Conservation (phyloP, 805 yeast genomes). For the Candida alai region DNA sequence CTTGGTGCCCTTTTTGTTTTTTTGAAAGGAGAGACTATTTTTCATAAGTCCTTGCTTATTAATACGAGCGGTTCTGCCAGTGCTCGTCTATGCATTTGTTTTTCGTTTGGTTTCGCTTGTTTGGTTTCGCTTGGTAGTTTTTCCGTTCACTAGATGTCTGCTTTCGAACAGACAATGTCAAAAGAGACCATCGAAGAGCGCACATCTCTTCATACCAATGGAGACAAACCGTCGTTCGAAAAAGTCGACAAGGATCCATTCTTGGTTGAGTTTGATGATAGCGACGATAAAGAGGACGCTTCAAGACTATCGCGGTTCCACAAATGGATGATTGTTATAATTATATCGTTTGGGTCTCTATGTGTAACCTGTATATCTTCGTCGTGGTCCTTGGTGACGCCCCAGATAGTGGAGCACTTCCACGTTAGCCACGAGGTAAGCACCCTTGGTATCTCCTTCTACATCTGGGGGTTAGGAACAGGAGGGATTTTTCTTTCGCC, state of each 20-base stretch:
- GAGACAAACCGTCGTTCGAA: no score
- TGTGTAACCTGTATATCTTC: slow-evolving; percentile 28
- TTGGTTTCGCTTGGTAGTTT: no score
- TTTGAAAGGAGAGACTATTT: no score
- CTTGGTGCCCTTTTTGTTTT: no score
- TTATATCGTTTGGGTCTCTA: slow-evolving; percentile 20
- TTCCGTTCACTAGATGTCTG: no score
- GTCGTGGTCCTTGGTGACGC: slow-evolving; percentile 25
- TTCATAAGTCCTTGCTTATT: no score
- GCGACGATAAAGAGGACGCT: slow-evolving; percentile 24
- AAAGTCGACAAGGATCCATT: slow-evolving; percentile 5
- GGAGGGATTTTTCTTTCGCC: slow-evolving; percentile 46
- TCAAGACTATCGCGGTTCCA: slow-evolving; percentile 17
- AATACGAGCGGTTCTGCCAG: no score
- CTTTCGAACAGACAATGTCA: no score
- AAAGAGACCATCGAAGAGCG: no score
- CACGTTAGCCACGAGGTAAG: slow-evolving; percentile 21
- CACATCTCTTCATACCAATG: slow-evolving; percentile 1
- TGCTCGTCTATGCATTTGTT: no score
- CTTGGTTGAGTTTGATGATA: slow-evolving; percentile 21
- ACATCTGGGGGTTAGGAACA: slow-evolving; percentile 24
- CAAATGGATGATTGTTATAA: slow-evolving; percentile 23
- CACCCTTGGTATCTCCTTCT: slow-evolving; percentile 25
- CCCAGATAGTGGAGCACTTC: slow-evolving; percentile 20
- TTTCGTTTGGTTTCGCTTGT: no score